A percentile compares a stretch with the other conserved stretches of the same genome.
Evolutionary conservation across 1,139 yeast species (phyloP).

Genomic region (Sugiyamaella paludigena): DNA sequence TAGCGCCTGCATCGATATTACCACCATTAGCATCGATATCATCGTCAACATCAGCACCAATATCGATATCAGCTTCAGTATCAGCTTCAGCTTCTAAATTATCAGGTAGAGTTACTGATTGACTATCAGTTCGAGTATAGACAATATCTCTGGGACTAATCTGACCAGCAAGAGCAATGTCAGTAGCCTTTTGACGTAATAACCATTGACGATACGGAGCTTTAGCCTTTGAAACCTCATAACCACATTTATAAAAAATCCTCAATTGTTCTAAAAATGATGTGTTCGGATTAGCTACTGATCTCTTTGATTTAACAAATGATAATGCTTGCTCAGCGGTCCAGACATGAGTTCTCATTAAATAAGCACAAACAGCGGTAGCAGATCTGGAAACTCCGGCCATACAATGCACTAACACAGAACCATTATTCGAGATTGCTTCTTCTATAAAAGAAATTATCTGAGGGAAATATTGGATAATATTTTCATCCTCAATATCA

Average conservation of each 20-base stretch:
- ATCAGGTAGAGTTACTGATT: not conserved
- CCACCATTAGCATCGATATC: no score
- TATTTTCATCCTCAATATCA: slow-evolving; percentile 60
- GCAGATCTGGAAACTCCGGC: slow-evolving; percentile 89
- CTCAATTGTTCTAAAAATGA: slow-evolving; percentile 72
- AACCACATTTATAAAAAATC: slow-evolving; percentile 54
- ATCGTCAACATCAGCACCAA: no score
- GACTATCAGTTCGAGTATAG: slow-evolving; percentile 14
- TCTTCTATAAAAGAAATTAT: slow-evolving; percentile 64
- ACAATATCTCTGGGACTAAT: slow-evolving; percentile 12
- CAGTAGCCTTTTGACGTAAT: slow-evolving; percentile 40
- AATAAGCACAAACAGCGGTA: slow-evolving; percentile 66
- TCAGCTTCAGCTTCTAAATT: no score
- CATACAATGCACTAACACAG: slow-evolving; percentile 48
- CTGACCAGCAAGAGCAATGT: slow-evolving; percentile 31
- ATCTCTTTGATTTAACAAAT: slow-evolving; percentile 63
- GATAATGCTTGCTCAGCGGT: slow-evolving; percentile 60
- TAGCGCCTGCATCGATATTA: no score
- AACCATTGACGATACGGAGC: slow-evolving; percentile 55
- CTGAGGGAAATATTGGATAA: slow-evolving; percentile 58
- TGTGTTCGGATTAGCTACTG: slow-evolving; percentile 66
- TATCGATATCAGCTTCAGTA: no score
- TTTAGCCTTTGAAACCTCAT: slow-evolving; percentile 38
- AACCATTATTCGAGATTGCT: slow-evolving; percentile 45
- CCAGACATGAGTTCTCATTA: slow-evolving; percentile 71